Base-by-base conservation (phyloP, 176 grass and related monocot species). In the Urochloa ruziziensis region DNA sequence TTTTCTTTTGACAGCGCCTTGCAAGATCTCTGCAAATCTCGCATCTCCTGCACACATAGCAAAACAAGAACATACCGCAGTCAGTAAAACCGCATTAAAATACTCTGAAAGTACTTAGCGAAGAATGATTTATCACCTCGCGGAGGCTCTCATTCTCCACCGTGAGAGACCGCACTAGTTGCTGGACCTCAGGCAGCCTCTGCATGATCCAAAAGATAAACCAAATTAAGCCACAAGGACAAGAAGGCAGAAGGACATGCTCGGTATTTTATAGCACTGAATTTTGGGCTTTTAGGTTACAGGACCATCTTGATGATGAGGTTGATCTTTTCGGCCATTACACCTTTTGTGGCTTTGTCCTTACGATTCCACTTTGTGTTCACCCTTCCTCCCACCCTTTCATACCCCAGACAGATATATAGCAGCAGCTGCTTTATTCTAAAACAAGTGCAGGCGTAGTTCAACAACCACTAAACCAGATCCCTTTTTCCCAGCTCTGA, bases 141-240 rank as follows among this genome's bases (percentile, higher is more conserved):
- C 33, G 85, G 17, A 93, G 84, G 56, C 51, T 75, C 39, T 84
- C 67, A 16, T 85, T 93, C 77, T 93, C 91, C 44, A 69, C 77
- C 2, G 78, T 34, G 7, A 93, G 91, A 33, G 84, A 87, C 40
- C 88, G 77, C 49, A 90, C 85, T 33, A 90, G 58, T 77, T 81
- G 77, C 84, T 93, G 87, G 59, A 93, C 80, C 64, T 93, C 91
- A 21, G 84, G 91, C 5, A 90, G 84, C 65, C 81, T 87, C 91
- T 93, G 88, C 84, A 83, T 7, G 35, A 74, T 61, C 59, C 40
- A 83, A 81, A 27, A 18, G 30, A 75, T 40, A 76, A 85, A 18
- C 14, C 60, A 67, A 79, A 89, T 58, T 18, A 86, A 80, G 44
- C 19, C 46, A 62, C 13, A 25, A 27, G 32, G 46, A 44, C 17